phyloP scores from a whole-genome alignment of 225 moss, liverwort and hornwort genomes.

The Pseudoscleropodium purum region DNA sequence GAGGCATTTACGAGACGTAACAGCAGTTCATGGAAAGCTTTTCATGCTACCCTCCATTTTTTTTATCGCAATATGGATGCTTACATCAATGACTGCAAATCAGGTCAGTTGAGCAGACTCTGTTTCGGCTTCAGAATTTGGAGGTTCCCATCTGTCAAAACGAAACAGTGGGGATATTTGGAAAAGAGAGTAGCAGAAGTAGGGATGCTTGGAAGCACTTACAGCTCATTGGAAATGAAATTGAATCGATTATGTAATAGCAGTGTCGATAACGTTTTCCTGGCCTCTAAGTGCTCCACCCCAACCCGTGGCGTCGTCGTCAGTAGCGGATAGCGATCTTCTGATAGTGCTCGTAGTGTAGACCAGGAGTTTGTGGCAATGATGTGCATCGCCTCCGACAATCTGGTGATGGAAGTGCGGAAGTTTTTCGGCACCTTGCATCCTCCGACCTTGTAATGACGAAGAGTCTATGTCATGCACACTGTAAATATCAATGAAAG shows the following conservation, averaged over 20 bases:
- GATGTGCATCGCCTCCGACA: background rate
- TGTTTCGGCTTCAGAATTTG: slow-evolving; percentile 32
- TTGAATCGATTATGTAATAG: background rate
- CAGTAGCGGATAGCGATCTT: background rate
- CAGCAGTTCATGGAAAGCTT: background rate
- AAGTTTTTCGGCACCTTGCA: too few species aligned
- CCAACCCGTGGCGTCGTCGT: background rate
- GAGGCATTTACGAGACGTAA: background rate
- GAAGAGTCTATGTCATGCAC: too few species aligned
- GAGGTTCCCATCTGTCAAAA: slow-evolving; percentile 27
- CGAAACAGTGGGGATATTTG: slow-evolving; percentile 11
- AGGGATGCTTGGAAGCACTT: slow-evolving; percentile 38
- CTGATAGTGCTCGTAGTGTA: background rate
- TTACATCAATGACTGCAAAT: slow-evolving; percentile 17
- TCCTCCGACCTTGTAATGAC: too few species aligned
- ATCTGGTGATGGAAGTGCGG: background rate
- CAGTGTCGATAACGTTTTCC: background rate
- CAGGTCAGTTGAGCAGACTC: slow-evolving; percentile 50
- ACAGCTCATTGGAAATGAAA: slow-evolving; percentile 32
- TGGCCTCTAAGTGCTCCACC: background rate
- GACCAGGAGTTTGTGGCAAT: background rate
- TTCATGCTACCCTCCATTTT: background rate
- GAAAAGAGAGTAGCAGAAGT: slow-evolving; percentile 8
- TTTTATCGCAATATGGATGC: slow-evolving; percentile 29
- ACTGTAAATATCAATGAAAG: too few species aligned